Evolutionary conservation across 805 yeast genomes (phyloP), one percentile per base, ranked within the genome.

Genomic region (Yarrowia hollandica): DNA sequence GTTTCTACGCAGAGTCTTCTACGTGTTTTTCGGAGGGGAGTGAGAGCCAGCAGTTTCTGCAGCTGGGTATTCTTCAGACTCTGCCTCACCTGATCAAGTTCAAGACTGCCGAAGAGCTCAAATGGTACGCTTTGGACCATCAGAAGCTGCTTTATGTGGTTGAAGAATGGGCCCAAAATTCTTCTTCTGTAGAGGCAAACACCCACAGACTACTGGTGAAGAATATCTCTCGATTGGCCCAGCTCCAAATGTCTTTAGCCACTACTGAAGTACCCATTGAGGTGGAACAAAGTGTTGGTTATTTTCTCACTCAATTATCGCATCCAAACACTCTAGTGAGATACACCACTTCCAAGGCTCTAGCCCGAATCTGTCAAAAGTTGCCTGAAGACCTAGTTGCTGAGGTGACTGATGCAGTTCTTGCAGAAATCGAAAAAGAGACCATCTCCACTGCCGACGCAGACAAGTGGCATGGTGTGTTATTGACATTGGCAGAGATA

Each of bases 321-420:
- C 38, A 38, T 30, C 38, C 28, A 12, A 31, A 30, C 38, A 55
- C 59, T 10, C 25, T 74, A 2, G 78, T 85, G 2, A 72, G 97
- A 57, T 84, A 84, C 62, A 74, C 82, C 1, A 73, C 85, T 30
- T 87, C 96, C 0, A 86, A 85, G 67, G 82, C 84, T 21, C 69
- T 86, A 23, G 80, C 86, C 5, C 75, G 81, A 42, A 67, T 88
- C 5, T 67, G 74, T 10, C 55, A 69, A 0, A 61, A 64, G 5
- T 15, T 68, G 76, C 52, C 9, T 19, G 61, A 12, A 62, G 68
- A 69, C 9, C 60, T 72, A 11, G 62, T 75, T 3, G 63, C 63
- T 2, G 68, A 71, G 11, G 64, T 75, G 1, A 61, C 71, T 8
- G 71, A 70, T 4, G 69, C 73, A 0, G 60, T 79, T 10, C 16